Base-by-base conservation (phyloP, 1,284 basidiomycete species). In the Ustilago cynodontis region DNA sequence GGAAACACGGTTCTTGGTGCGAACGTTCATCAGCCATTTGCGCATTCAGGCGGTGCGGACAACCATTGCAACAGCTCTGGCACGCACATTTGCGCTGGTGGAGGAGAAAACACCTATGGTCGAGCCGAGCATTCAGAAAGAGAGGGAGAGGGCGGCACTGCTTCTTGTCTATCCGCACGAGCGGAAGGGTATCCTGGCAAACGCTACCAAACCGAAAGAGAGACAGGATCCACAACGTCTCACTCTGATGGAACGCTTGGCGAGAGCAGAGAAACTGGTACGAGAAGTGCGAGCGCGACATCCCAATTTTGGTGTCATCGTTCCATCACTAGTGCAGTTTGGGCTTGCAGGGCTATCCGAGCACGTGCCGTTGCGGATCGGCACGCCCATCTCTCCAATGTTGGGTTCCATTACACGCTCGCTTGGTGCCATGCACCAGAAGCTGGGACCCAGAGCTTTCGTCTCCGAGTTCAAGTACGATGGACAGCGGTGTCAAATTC, bases 401-500 rank as follows among this genome's bases (percentile, higher is more conserved):
- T 84, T 89, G 4, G 88, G 88, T 0, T 86, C 77, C 11, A 89
- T 89, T 59, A 93, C 91, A 43, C 91, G 94, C 41, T 94, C 93
- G 39, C 87, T 98, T 50, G 90, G 91, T 59, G 93, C 94, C 79
- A 91, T 95, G 45, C 94, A 93, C 80, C 89, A 90, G 45, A 89
- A 91, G 33, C 88, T 95, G 20, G 78, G 81, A 20, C 55, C 75
- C 2, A 87, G 81, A 45, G 71, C 80, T 13, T 85, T 81, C 24
- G 82, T 83, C 18, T 73, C 66, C 43, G 94, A 95, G 86, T 88
- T 88, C 82, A 95, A 94, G 86, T 92, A 94, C 77, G 94, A 95
- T 78, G 93, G 93, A 2, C 94, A 95, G 84, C 89, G 94, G 49
- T 93, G 92, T 14, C 94, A 95, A 87, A 91, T 95, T 39, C 93